Conservation (phyloP, 176 grass and related monocot species). For the Musa acuminata region DNA sequence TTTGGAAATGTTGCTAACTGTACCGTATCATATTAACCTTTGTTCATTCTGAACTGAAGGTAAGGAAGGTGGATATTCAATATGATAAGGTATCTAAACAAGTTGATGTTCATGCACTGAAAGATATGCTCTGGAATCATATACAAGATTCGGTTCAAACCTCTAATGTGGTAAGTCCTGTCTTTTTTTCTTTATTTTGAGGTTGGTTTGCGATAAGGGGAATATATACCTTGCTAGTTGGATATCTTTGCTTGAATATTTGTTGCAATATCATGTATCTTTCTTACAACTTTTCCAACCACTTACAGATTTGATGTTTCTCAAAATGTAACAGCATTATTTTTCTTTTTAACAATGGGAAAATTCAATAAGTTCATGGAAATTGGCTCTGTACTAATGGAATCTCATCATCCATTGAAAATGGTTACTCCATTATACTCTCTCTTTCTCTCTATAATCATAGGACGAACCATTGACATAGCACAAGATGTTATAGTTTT, state of each 20-base stretch:
- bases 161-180: slow-evolving; percentile 36
- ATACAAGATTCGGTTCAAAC: slow-evolving; percentile 52
- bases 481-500: neutral
- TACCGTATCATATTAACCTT: slow-evolving; percentile 7
- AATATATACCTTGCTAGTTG: neutral
- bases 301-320: too few relatives aligned
- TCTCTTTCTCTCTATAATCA: neutral
- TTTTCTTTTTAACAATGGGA: too few relatives aligned
- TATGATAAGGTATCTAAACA: slow-evolving; percentile 96
- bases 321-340: too few relatives aligned
- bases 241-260: neutral
- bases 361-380: too few relatives aligned
- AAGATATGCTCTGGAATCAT: slow-evolving; percentile 81
- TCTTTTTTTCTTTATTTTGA: slow-evolving; percentile 7
- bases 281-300: too few relatives aligned
- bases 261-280: neutral
- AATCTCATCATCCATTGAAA: too few relatives aligned
- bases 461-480: neutral
- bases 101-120: slow-evolving; percentile 97
- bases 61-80: slow-evolving; percentile 82
- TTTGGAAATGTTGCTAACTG: neutral
- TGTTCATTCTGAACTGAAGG: slow-evolving; percentile 39
- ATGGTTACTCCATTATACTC: too few relatives aligned
- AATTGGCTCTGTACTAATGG: too few relatives aligned
- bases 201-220: neutral